Base-by-base conservation (phyloP, 345 rosid species). In the Salix brachista region DNA sequence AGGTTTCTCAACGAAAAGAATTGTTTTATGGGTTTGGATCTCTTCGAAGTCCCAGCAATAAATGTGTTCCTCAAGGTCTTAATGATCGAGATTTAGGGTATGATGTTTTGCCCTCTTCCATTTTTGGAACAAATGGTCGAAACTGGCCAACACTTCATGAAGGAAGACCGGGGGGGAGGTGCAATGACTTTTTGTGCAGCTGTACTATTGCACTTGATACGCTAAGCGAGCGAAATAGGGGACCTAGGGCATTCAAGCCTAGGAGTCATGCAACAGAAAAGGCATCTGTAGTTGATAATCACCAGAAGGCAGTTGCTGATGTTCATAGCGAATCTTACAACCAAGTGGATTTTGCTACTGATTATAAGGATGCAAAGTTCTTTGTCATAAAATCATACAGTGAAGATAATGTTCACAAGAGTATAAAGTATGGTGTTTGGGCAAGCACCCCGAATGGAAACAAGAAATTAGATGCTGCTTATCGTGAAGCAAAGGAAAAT, bases 391-490 rank as follows among this genome's bases (percentile, higher is more conserved):
- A 93, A 84, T 93, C 98, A 1, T 93, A 93, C 75, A 93, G 95
- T 77, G 98, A 93, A 84, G 98, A 93, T 83, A 92, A 93, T 81
- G 91, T 93, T 65, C 91, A 91, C 83, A 93, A 88, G 85, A 91
- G 97, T 88, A 88, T 93, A 61, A 93, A 91, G 81, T 89, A 93
- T 75, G 84, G 91, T 84, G 94, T 93, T 80, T 91, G 98, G 98
- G 97, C 98, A 23, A 91, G 97, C 87, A 93, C 95, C 21, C 87
- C 88, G 28, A 91, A 83, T 69, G 97, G 95, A 73, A 93, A 91
- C 92, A 93, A 86, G 80, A 93, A 91, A 80, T 75, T 93, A 64
- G 95, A 93, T 87, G 89, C 89, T 73, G 95, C 98, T 56, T 93
- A 87, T 76, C 83, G 78, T 75, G 92, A 93, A 84, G 89, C 95